Evolutionary conservation across 768 basidiomycete genomes (phyloP).

Genomic region (Imleria badia): DNA sequence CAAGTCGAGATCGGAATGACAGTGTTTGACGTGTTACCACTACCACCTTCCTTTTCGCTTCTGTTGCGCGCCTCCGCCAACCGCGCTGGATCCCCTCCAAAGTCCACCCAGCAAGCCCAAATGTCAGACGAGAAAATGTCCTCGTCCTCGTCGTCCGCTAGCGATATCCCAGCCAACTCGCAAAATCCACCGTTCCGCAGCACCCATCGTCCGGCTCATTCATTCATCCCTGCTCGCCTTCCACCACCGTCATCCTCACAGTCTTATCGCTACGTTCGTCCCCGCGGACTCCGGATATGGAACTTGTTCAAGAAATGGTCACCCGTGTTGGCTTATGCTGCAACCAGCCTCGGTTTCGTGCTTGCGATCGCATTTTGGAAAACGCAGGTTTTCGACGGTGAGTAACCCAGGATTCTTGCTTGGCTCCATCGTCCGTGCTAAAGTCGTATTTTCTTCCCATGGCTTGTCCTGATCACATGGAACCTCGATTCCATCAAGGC

Average conservation of each 20-base stretch:
- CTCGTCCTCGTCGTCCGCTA: slow-evolving; percentile 1
- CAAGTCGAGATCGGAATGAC: slow-evolving; percentile 4
- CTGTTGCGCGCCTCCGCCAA: background rate
- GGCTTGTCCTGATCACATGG: background rate
- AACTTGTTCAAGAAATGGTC: slow-evolving; percentile 71
- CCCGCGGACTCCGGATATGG: slow-evolving; percentile 52
- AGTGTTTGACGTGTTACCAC: background rate
- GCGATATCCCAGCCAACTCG: slow-evolving; percentile 22
- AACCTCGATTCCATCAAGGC: slow-evolving; percentile 41
- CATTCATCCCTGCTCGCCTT: slow-evolving; percentile 21
- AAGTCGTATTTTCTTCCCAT: background rate
- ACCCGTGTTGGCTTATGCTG: slow-evolving; percentile 72
- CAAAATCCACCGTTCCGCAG: slow-evolving; percentile 15
- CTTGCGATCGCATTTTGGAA: slow-evolving; percentile 83
- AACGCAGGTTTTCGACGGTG: slow-evolving; percentile 78
- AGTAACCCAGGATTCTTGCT: slow-evolving; percentile 29
- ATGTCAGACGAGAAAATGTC: slow-evolving; percentile 28
- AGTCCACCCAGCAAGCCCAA: background rate
- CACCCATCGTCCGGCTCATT: slow-evolving; percentile 17
- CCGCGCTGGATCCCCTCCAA: background rate
- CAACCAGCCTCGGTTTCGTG: slow-evolving; percentile 76
- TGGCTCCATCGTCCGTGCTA: background rate
- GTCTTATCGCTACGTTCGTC: slow-evolving; percentile 40
- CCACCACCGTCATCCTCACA: slow-evolving; percentile 15
- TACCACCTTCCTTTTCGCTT: background rate